phyloP scores from a whole-genome alignment of 371 early-diverging fungal species.

The Lichtheimia ornata region DNA sequence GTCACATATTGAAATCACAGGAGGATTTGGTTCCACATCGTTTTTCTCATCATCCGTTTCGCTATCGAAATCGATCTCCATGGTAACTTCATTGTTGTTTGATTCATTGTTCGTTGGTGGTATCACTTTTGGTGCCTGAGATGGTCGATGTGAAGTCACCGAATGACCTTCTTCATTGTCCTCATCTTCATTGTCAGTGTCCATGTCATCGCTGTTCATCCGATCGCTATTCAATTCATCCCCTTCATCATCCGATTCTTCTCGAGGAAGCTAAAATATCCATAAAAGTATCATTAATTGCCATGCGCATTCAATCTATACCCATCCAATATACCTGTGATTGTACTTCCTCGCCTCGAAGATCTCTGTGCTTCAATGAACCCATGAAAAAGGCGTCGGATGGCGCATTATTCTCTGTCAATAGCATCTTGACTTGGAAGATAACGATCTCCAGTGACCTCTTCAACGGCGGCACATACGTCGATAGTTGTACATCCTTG shows the following conservation, averaged over 20 bases:
- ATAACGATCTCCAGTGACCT: slow-evolving; percentile 75
- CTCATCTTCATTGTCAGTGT: slow-evolving; percentile 23
- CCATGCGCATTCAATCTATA: not conserved
- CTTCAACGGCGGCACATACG: slow-evolving; percentile 72
- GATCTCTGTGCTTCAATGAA: slow-evolving; percentile 74
- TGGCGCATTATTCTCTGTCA: slow-evolving; percentile 69
- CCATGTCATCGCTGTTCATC: slow-evolving; percentile 22
- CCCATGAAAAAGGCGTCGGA: slow-evolving; percentile 65
- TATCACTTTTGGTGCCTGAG: too few relatives aligned
- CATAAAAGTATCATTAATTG: not conserved
- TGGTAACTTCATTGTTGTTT: not conserved
- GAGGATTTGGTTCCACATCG: not conserved
- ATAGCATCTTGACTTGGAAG: slow-evolving; percentile 74
- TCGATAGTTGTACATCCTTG: slow-evolving; percentile 60
- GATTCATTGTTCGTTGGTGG: too few relatives aligned
- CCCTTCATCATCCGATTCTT: slow-evolving; percentile 19
- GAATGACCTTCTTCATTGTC: slow-evolving; percentile 6
- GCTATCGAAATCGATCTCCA: slow-evolving; percentile 7
- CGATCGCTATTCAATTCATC: slow-evolving; percentile 17
- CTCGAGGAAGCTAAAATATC: slow-evolving; percentile 23
- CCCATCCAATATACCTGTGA: slow-evolving; percentile 59
- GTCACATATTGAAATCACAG: not conserved
- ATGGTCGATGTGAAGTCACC: too few relatives aligned
- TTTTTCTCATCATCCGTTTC: slow-evolving; percentile 4
- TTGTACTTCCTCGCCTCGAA: slow-evolving; percentile 70